Conservation (phyloP, 192 early-diverging fungal genomes). For the Radiomyces spectabilis region DNA sequence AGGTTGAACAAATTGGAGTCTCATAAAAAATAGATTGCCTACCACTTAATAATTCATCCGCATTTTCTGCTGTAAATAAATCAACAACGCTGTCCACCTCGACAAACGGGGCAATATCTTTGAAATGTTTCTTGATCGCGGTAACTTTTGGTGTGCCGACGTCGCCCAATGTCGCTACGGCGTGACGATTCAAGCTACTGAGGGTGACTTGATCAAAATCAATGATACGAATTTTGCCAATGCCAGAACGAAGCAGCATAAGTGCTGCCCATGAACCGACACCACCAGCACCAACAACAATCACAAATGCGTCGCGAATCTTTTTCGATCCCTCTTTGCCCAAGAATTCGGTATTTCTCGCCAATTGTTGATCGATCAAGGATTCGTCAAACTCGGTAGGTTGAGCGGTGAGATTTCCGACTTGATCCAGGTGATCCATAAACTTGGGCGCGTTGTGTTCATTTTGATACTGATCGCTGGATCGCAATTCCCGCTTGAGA, state of each 20-base stretch:
- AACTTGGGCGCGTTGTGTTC: too few relatives aligned
- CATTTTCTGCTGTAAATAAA: slow-evolving; percentile 65
- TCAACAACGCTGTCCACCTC: slow-evolving; percentile 71
- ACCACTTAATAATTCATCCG: slow-evolving; percentile 62
- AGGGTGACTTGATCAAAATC: slow-evolving; percentile 98
- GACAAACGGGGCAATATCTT: slow-evolving; percentile 69
- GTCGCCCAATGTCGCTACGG: slow-evolving; percentile 82
- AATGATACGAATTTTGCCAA: slow-evolving; percentile 78
- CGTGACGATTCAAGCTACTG: slow-evolving; percentile 90
- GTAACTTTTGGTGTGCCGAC: slow-evolving; percentile 85
- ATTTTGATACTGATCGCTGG: slow-evolving; percentile 1
- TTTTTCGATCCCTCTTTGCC: slow-evolving; percentile 72
- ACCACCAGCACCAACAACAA: slow-evolving; percentile 94
- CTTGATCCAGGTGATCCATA: neutral
- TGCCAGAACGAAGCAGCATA: slow-evolving; percentile 87
- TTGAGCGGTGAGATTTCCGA: neutral
- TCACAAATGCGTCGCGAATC: slow-evolving; percentile 75
- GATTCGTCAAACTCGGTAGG: too few relatives aligned
- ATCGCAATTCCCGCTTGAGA: too few relatives aligned
- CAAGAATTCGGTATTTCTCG: slow-evolving; percentile 82
- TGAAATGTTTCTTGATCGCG: slow-evolving; percentile 66
- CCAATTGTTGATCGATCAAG: slow-evolving; percentile 81
- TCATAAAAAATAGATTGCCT: too few relatives aligned
- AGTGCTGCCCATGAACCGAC: slow-evolving; percentile 88
- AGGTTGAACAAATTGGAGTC: neutral